Conservation (phyloP, 441 rosid genomes). For the Corymbia calophylla region DNA sequence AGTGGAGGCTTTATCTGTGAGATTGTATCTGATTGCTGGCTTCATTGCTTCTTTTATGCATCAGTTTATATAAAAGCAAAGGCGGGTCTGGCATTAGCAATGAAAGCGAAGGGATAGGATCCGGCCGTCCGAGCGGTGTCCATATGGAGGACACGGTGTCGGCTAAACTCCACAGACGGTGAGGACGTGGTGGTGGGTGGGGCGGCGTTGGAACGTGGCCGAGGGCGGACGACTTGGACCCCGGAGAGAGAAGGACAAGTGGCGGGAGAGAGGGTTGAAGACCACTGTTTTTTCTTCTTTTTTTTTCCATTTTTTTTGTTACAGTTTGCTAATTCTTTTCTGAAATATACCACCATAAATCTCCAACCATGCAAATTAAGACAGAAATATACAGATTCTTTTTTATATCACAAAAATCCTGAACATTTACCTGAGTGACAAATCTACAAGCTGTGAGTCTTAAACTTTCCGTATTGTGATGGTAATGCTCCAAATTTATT, state of each 20-base stretch:
- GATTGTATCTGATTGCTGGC: neutral
- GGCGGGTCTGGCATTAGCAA: neutral
- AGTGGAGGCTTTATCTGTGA: neutral
- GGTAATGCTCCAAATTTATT: no score
- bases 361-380: neutral
- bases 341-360: neutral
- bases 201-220: no score
- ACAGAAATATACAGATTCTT: no score
- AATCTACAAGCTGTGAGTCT: neutral
- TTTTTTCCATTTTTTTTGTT: no score
- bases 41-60: neutral
- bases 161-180: no score
- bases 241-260: neutral
- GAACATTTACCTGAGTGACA: no score
- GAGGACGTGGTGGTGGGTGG: no score
- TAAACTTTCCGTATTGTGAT: fast-evolving
- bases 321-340: neutral
- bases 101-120: neutral
- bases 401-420: no score
- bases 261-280: neutral
- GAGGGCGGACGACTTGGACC: no score
- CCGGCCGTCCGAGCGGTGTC: neutral
- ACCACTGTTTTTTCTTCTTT: neutral
- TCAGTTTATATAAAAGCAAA: neutral
- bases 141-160: no score